Conservation (phyloP, 2,329 filamentous ascomycete species). For the Thermoascus crustaceus region DNA sequence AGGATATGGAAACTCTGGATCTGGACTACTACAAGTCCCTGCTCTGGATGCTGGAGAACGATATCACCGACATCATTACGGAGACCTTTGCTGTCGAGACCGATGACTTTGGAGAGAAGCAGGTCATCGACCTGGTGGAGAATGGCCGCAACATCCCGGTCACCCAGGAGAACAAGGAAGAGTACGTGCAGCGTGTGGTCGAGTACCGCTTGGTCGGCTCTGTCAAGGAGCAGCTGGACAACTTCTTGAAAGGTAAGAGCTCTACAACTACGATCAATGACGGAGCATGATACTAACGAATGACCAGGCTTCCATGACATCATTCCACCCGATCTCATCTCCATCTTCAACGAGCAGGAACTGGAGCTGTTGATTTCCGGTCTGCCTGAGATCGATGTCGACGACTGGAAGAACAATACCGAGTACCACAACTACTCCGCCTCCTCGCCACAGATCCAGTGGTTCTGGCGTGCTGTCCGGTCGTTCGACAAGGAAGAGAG, state of each 20-base stretch:
- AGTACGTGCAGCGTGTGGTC: slow-evolving; percentile 89
- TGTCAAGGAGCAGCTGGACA: slow-evolving; percentile 86
- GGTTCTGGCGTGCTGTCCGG: slow-evolving; percentile 97
- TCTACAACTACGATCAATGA: not conserved
- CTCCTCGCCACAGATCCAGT: slow-evolving; percentile 93
- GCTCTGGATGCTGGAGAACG: slow-evolving; percentile 96
- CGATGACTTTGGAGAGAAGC: slow-evolving; percentile 85
- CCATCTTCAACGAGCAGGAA: slow-evolving; percentile 98
- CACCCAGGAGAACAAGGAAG: slow-evolving; percentile 96
- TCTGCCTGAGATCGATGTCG: slow-evolving; percentile 91
- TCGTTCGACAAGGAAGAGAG: slow-evolving; percentile 99
- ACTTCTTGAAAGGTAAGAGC: slow-evolving; percentile 70
- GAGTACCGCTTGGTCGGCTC: slow-evolving; percentile 89
- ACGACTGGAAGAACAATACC: slow-evolving; percentile 98
- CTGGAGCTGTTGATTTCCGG: slow-evolving; percentile 93
- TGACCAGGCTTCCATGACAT: slow-evolving; percentile 85
- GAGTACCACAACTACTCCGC: slow-evolving; percentile 97
- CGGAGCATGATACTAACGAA: slow-evolving; percentile 29
- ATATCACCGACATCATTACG: slow-evolving; percentile 95
- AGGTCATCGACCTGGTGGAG: slow-evolving; percentile 75
- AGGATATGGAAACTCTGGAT: slow-evolving; percentile 98
- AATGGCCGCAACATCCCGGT: slow-evolving; percentile 88
- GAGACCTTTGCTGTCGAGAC: slow-evolving; percentile 94
- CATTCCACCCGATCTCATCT: slow-evolving; percentile 84
- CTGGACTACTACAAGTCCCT: slow-evolving; percentile 98